Evolutionary conservation across 2,329 filamentous ascomycete genomes (phyloP).

Genomic region (Biscogniauxia mediterranea): DNA sequence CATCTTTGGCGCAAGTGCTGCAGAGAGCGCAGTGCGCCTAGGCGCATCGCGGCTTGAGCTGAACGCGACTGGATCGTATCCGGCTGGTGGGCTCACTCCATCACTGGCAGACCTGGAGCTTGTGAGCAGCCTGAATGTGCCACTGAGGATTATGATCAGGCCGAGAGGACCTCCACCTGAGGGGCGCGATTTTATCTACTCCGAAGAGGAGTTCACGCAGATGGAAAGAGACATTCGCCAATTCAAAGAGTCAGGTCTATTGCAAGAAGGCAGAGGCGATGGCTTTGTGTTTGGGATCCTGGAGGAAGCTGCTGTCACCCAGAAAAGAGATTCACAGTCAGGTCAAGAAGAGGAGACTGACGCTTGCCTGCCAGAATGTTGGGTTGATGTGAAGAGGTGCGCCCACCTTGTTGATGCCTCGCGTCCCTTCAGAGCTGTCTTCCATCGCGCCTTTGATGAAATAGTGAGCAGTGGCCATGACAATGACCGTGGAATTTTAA

Average conservation of each 20-base stretch:
- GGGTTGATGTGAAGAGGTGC: conserved; percentile 43
- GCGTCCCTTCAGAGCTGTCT: conserved; percentile 44
- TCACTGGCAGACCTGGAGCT: conserved; percentile 37
- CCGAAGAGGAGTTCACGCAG: conserved; percentile 38
- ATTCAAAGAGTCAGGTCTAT: conserved; percentile 38
- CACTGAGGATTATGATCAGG: conserved; percentile 56
- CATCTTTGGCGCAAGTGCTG: conserved; percentile 47
- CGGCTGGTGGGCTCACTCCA: conserved; percentile 51
- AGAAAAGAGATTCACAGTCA: background rate
- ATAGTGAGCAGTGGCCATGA: conserved; percentile 36
- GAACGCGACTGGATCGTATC: conserved; percentile 51
- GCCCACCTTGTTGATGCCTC: conserved; percentile 41
- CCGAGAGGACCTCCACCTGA: conserved; percentile 40
- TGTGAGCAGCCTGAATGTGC: conserved; percentile 27
- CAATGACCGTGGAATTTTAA: too few relatives aligned
- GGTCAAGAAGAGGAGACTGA: background rate
- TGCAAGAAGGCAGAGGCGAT: conserved; percentile 44
- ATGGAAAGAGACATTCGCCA: conserved; percentile 43
- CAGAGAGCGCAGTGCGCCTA: conserved; percentile 38
- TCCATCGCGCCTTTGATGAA: conserved; percentile 57
- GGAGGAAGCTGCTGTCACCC: conserved; percentile 7
- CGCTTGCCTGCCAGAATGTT: conserved; percentile 5
- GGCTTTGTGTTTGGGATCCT: conserved; percentile 58
- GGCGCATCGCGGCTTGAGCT: conserved; percentile 54
- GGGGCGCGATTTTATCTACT: conserved; percentile 49